These are phyloP conservation scores for Glycine soja DNA, from an alignment of 306 rosid species.

Conservation along the genomic window DNA sequence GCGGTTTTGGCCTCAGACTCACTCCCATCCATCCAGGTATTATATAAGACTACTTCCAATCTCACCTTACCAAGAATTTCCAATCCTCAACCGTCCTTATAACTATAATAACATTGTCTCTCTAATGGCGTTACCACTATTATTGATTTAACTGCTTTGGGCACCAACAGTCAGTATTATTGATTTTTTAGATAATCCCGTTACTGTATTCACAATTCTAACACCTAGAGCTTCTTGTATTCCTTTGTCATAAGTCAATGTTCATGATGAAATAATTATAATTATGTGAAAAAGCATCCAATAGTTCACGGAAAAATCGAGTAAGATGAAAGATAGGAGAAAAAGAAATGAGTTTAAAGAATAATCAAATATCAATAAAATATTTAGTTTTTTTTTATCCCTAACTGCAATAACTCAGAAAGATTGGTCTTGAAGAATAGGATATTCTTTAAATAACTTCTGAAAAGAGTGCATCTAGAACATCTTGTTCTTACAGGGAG, in stretches of 20 bases:
- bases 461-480: too few species aligned
- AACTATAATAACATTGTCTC: too few species aligned
- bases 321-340: background rate
- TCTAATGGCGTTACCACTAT: too few species aligned
- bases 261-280: background rate
- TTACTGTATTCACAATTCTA: background rate
- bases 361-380: background rate
- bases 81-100: too few species aligned
- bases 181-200: too few species aligned
- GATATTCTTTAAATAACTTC: background rate
- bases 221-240: background rate
- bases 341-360: background rate
- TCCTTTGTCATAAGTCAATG: background rate
- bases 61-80: too few species aligned
- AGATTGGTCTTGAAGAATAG: background rate
- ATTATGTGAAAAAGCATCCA: background rate
- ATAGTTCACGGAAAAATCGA: background rate
- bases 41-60: too few species aligned
- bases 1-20: too few species aligned
- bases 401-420: background rate
- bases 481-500: too few species aligned
- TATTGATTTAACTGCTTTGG: too few species aligned
- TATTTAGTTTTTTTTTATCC: background rate
- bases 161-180: too few species aligned
- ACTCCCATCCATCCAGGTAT: too few species aligned